A percentile compares a stretch with the other conserved stretches of the same genome.
These are phyloP conservation scores for Xenosphaeropsis pyriputrescens DNA, from an alignment of 2,329 filamentous ascomycete species.

Conservation along the genomic window DNA sequence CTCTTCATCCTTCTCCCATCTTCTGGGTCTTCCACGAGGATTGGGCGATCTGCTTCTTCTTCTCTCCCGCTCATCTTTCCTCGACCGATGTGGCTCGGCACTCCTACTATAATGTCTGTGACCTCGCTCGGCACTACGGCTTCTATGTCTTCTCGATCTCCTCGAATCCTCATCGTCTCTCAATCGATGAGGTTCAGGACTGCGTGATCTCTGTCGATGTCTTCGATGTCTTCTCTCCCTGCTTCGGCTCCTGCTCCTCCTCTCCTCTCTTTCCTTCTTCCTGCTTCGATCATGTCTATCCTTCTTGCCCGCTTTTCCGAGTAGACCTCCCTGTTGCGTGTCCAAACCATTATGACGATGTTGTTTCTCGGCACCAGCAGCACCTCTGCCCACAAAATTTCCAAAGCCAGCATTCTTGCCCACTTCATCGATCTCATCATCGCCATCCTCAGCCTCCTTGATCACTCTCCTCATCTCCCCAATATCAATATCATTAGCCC, in stretches of 20 bases:
- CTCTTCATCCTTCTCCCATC: constrained; percentile 9
- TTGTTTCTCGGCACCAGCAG: constrained; percentile 6
- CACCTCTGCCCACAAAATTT: constrained; percentile 14
- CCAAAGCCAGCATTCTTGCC: constrained; percentile 16
- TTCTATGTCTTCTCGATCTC: constrained; percentile 10
- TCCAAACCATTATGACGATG: constrained; percentile 1
- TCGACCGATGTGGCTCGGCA: constrained; percentile 13
- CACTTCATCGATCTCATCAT: constrained; percentile 18
- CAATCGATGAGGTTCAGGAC: constrained; percentile 11
- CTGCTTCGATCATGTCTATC: constrained; percentile 3
- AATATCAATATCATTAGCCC: constrained; percentile 56
- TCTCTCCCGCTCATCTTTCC: constrained; percentile 11
- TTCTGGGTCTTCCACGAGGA: constrained; percentile 6
- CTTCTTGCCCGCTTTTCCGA: constrained; percentile 4
- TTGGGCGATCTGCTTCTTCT: constrained; percentile 5
- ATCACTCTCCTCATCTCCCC: constrained; percentile 40
- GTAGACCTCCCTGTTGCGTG: constrained; percentile 8
- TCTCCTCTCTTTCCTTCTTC: constrained; percentile 1
- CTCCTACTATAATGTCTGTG: constrained; percentile 13
- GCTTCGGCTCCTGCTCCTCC: constrained; percentile 5
- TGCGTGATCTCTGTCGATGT: constrained; percentile 15
- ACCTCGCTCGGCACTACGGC: constrained; percentile 11
- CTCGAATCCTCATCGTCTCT: constrained; percentile 6
- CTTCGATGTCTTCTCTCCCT: constrained; percentile 17
- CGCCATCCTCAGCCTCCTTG: constrained; percentile 26